A percentile compares a stretch with the other conserved stretches of the same genome.
Evolutionary conservation across 2,329 filamentous ascomycete genomes (phyloP).

Genomic region (Penicillium brevicompactum): DNA sequence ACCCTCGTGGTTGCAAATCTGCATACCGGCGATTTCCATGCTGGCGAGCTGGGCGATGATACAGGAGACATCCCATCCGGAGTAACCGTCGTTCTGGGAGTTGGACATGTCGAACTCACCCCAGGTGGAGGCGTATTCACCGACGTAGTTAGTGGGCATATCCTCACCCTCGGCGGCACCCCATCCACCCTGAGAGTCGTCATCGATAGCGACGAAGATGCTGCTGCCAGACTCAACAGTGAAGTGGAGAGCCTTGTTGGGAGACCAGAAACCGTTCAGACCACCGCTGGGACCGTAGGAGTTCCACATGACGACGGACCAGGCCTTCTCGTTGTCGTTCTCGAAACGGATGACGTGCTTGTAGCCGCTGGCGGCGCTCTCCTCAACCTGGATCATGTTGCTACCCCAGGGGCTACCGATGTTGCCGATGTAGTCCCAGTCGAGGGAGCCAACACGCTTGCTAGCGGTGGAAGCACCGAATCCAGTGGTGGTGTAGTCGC

Average conservation of each 20-base stretch:
- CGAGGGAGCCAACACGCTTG: constrained; percentile 20
- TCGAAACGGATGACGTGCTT: constrained; percentile 39
- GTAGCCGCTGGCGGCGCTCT: constrained; percentile 35
- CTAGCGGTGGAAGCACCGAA: constrained; percentile 34
- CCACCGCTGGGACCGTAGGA: constrained; percentile 35
- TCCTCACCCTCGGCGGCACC: constrained; percentile 30
- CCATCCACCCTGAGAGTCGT: constrained; percentile 41
- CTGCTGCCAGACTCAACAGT: constrained; percentile 31
- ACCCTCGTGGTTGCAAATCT: constrained; percentile 34
- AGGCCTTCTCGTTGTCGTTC: constrained; percentile 34
- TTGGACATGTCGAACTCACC: constrained; percentile 44
- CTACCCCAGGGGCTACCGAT: constrained; percentile 42
- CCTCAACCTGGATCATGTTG: constrained; percentile 43
- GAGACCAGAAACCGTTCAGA: constrained; percentile 38
- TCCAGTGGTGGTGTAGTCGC: constrained; percentile 28
- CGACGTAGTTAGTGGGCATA: constrained; percentile 31
- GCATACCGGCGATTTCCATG: constrained; percentile 38
- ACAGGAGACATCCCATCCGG: constrained; percentile 45
- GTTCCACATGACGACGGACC: constrained; percentile 46
- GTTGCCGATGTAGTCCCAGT: constrained; percentile 37
- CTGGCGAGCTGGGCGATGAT: constrained; percentile 36
- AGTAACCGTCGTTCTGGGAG: constrained; percentile 33
- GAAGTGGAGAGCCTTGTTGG: constrained; percentile 37
- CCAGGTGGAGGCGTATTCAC: constrained; percentile 42
- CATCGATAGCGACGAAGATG: constrained; percentile 43